phyloP scores from a whole-genome alignment of 768 basidiomycete species.

The Kwoniella dejecticola region DNA sequence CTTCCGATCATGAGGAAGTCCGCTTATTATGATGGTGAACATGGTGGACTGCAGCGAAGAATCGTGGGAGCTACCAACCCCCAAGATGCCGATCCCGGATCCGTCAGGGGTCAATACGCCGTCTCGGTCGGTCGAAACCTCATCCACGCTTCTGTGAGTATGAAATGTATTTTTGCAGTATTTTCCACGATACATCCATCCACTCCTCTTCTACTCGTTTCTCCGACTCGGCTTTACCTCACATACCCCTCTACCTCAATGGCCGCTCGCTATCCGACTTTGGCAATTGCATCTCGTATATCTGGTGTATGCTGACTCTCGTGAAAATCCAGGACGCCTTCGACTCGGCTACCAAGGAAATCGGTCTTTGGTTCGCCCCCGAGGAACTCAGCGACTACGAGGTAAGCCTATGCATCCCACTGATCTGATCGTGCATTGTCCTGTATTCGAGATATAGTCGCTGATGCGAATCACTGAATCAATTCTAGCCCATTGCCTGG shows the following conservation, averaged over 20 bases:
- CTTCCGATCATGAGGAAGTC: too few relatives aligned
- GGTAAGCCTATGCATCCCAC: conserved; percentile 13
- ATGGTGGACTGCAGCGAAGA: conserved; percentile 31
- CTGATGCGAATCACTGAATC: conserved; percentile 5
- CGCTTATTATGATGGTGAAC: too few relatives aligned
- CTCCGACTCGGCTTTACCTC: too few relatives aligned
- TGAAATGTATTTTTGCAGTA: background rate
- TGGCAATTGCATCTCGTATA: too few relatives aligned
- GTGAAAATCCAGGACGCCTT: conserved; percentile 44
- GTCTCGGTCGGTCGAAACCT: conserved; percentile 53
- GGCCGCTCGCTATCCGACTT: too few relatives aligned
- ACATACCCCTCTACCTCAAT: too few relatives aligned
- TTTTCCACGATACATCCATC: background rate
- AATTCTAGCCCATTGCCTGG: conserved; percentile 42
- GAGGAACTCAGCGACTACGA: conserved; percentile 49
- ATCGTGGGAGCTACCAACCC: conserved; percentile 53
- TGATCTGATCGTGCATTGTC: background rate
- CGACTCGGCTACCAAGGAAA: conserved; percentile 52
- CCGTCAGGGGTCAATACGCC: conserved; percentile 49
- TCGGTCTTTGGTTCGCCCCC: conserved; percentile 49
- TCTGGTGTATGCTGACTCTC: too few relatives aligned
- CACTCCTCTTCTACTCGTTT: too few relatives aligned
- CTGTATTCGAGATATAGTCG: background rate
- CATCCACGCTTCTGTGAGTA: conserved; percentile 47
- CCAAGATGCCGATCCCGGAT: conserved; percentile 48